These are phyloP conservation scores for Rhinocladiella similis DNA, from an alignment of 2,329 filamentous ascomycete genomes.

Conservation along the genomic window DNA sequence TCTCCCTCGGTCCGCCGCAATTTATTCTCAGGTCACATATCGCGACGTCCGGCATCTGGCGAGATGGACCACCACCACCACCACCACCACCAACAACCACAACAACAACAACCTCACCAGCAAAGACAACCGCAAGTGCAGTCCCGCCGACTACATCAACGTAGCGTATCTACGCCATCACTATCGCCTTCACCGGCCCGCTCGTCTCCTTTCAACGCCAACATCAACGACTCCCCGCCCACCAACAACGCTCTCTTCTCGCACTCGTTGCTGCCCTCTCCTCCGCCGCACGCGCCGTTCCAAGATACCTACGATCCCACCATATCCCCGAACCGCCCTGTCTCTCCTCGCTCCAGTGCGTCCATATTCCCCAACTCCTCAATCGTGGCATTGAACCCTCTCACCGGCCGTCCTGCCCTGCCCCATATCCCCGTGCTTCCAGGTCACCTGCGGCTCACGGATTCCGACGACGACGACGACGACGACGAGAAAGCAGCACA, in stretches of 20 bases:
- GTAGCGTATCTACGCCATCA: conserved; percentile 19
- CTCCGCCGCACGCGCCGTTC: background rate
- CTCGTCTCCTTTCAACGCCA: conserved; percentile 10
- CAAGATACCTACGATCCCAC: conserved; percentile 25
- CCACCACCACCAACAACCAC: background rate
- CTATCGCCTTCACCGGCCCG: conserved; percentile 21
- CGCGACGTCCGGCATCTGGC: conserved; percentile 38
- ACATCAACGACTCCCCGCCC: background rate
- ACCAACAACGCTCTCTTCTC: conserved; percentile 5
- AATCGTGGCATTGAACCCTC: conserved; percentile 27
- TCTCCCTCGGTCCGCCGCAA: conserved; percentile 42
- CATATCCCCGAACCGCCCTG: conserved; percentile 20
- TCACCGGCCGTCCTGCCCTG: conserved; percentile 27
- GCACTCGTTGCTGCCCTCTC: background rate
- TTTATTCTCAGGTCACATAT: conserved; percentile 46
- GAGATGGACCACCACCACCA: conserved; percentile 1
- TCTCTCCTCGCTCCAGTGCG: conserved; percentile 23
- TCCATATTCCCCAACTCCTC: conserved; percentile 24
- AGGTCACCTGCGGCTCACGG: conserved; percentile 36
- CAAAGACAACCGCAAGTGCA: background rate
- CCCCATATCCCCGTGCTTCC: conserved; percentile 42
- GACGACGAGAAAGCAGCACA: background rate
- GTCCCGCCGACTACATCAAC: conserved; percentile 10
- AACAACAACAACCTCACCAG: background rate
- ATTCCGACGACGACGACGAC: conserved; percentile 36